Base-by-base conservation (phyloP, 2,329 filamentous ascomycete species). In the Apiospora sp. region DNA sequence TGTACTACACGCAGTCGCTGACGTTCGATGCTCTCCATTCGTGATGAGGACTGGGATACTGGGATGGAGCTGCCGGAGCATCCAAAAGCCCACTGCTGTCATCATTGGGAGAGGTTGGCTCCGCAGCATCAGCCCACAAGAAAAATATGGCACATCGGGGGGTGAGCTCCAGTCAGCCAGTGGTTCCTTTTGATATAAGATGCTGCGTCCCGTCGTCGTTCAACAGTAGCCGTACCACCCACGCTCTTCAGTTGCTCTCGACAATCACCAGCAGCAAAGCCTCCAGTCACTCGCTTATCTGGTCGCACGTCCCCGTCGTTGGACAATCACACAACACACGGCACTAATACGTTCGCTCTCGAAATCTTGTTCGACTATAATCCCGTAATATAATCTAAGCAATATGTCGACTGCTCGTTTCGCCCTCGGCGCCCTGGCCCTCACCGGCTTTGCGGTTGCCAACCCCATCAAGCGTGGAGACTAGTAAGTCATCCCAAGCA, bases 281-380 rank as follows among this genome's bases (percentile, higher is more conserved):
- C 34, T n/a, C 58, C 58, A 64, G 58, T 64, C 58, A 64, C 58
- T 64, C 58, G 58, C 34, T 64, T 64, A 64, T 64, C 58, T 64
- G 58, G 58, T 64, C 22, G 58, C 58, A 64, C 34, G 3, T 61
- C 54, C 8, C 10, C 30, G 54, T 61, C 54, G 54, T 34, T 61
- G 19, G 58, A 41, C n/a, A 30, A 37, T 64, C 41, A 64, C 34
- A 41, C 58, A 64, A 41, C 58, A 41, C 58, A 41, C 30, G 34
- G 41, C 58, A 24, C 58, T 64, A 64, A 37, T 64, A 64, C 58
- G 22, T 64, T 64, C 58, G 34, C 58, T 64, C 12, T 37, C 54
- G 27, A 61, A 61, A 19, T 30, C 12, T 61, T 34, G 54, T 64
- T 64, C 58, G 58, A 64, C 58, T 41, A 37, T 41, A 41, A 64